Evolutionary conservation across 2,329 filamentous ascomycete genomes (phyloP), one percentile per base, ranked within the genome.

Genomic region (Colletotrichum chrysophilum): DNA sequence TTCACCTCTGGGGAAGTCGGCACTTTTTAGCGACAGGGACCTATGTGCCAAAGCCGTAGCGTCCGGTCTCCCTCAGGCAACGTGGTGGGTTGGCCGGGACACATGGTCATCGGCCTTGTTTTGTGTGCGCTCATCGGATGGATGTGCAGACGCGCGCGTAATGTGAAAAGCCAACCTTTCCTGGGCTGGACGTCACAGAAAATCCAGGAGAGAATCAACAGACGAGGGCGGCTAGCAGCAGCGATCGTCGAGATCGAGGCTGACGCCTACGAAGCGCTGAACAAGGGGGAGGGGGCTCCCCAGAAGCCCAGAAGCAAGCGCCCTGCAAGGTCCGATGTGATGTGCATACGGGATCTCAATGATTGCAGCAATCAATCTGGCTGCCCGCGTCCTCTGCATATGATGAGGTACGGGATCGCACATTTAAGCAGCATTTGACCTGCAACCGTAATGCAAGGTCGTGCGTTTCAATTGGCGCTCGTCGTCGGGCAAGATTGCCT

Each of bases 301-400:
- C 21, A 24, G 21, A 24, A 24, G 21, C 21, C 21, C 58, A 30
- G 16, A 48, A 34, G 56, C 56, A 74, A 58, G 70, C 64, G 64
- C 58, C 74, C 64, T 66, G 58, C 66, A 70, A 66, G 74, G 48
- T 38, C 28, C 48, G 28, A 61, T n/a, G 38, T 64, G 30, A 61
- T 70, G 74, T 66, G 70, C 64, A 68, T 62, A 58, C 48, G 24
- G 48, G 30, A 66, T 68, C n/a, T 58, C 55, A 30, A 70, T 71
- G 21, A 58, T 69, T 64, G 64, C 73, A 56, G 67, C 52, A 36
- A 21, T 66, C 28, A 61, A 66, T 32, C 61, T 71, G 48, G 60
- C 38, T 64, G 68, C 58, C 55, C 36, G 36, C 16, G 32, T 13
- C 52, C 38, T 70, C 21, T 69, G 66, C 38, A 62, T 65, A 24